phyloP scores from a whole-genome alignment of 2,329 filamentous ascomycete genomes.

The Mycocentrospora acerina region DNA sequence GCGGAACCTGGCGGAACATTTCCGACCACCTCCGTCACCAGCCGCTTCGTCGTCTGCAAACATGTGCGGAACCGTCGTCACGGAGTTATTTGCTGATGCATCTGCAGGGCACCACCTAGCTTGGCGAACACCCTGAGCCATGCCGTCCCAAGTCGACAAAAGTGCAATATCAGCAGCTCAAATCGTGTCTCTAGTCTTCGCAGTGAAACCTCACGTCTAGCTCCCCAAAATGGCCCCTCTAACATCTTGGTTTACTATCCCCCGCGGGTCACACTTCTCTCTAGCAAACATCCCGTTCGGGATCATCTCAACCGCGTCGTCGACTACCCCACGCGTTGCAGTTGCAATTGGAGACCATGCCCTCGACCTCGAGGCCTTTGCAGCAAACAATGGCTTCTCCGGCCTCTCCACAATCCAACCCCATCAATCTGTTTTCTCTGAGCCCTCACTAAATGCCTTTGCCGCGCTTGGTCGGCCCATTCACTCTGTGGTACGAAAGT shows the following conservation, averaged over 20 bases:
- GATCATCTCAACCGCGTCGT: constrained; percentile 67
- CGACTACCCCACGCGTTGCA: constrained; percentile 62
- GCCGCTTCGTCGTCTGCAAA: constrained; percentile 15
- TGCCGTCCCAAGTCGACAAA: neutral
- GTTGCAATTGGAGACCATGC: constrained; percentile 73
- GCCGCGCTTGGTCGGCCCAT: constrained; percentile 69
- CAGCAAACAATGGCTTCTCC: constrained; percentile 60
- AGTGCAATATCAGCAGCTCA: too few species aligned
- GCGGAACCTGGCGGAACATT: constrained; percentile 28
- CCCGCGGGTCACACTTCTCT: constrained; percentile 67
- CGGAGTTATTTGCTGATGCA: constrained; percentile 6
- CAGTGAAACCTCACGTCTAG: neutral
- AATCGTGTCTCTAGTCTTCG: neutral
- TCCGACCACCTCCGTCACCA: constrained; percentile 28
- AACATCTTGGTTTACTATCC: constrained; percentile 61
- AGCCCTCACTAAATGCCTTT: constrained; percentile 70
- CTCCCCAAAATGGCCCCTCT: constrained; percentile 33
- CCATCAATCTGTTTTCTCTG: constrained; percentile 63
- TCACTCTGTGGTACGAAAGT: constrained; percentile 68
- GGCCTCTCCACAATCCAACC: constrained; percentile 58
- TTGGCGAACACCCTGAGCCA: constrained; percentile 1
- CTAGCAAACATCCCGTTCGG: constrained; percentile 82
- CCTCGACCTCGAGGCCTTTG: constrained; percentile 67
- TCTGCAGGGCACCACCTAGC: constrained; percentile 1
- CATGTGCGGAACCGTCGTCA: constrained; percentile 13